Evolutionary conservation across 192 early-diverging fungal genomes (phyloP).

Genomic region (Coemansia sp.): DNA sequence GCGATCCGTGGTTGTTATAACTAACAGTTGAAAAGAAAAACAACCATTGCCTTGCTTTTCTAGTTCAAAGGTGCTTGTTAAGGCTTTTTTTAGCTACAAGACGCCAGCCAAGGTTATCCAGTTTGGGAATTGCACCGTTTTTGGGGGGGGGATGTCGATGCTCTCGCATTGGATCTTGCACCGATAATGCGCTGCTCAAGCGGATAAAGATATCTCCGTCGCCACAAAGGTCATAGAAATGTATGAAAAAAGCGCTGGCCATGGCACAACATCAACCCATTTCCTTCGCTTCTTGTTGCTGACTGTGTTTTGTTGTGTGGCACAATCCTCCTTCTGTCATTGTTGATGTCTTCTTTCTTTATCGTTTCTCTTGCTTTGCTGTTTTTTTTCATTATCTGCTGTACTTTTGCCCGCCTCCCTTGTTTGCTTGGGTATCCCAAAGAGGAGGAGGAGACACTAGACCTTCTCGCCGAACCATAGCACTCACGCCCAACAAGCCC

Average conservation of each 20-base stretch:
- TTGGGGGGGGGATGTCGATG: background rate
- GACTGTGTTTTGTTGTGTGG: background rate
- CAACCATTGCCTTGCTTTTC: too few species aligned
- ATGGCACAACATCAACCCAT: too few species aligned
- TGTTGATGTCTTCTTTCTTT: background rate
- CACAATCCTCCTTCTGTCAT: background rate
- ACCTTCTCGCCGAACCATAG: background rate
- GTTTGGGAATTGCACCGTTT: background rate
- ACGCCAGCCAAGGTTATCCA: too few species aligned
- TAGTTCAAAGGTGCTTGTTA: too few species aligned
- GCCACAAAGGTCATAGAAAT: background rate
- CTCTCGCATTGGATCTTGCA: background rate
- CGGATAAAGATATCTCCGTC: background rate
- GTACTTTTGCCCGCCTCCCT: background rate
- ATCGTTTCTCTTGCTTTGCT: background rate
- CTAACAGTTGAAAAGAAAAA: too few species aligned
- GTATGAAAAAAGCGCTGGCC: too few species aligned
- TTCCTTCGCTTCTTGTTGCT: too few species aligned
- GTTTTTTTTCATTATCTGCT: background rate
- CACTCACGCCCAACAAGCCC: background rate
- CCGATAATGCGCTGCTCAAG: too few species aligned
- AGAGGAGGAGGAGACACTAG: background rate
- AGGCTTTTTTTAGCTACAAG: too few species aligned
- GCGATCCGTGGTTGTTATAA: too few species aligned
- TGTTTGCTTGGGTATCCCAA: slow-evolving; percentile 3